Percentiles rank a stretch among this genome's conserved stretches.
These are phyloP conservation scores for Chenopodium suecicum DNA, from an alignment of 148 eudicot species.

Conservation along the genomic window DNA sequence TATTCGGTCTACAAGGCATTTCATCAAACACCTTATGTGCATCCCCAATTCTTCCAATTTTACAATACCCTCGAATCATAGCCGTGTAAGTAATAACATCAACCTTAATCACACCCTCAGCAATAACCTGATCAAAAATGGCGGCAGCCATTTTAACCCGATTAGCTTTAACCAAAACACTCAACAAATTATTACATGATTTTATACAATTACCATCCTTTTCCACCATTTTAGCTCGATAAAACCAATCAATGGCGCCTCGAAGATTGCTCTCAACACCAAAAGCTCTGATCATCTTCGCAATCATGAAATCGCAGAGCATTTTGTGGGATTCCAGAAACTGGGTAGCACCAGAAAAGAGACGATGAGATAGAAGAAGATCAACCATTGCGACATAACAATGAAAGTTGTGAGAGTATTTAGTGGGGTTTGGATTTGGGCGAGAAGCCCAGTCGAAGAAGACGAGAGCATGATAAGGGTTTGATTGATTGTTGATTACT, in stretches of 20 bases:
- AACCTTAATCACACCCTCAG: conserved; percentile 1
- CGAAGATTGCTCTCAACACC: conserved; percentile 31
- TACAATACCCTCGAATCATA: conserved; percentile 24
- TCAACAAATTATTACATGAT: conserved; percentile 19
- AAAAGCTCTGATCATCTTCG: conserved; percentile 40
- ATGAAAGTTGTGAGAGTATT: conserved; percentile 7
- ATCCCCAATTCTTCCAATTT: conserved; percentile 17
- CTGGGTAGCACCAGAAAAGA: conserved; percentile 6
- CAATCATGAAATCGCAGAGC: conserved; percentile 38
- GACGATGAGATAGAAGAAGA: conserved; percentile 8
- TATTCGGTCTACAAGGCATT: conserved; percentile 22
- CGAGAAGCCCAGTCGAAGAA: conserved; percentile 25
- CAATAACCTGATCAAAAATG: conserved; percentile 17
- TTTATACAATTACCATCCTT: background rate
- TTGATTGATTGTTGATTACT: conserved; percentile 15
- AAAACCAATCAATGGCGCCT: conserved; percentile 35
- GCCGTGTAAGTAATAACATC: conserved; percentile 8
- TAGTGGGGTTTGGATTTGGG: conserved; percentile 17
- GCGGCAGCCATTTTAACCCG: background rate
- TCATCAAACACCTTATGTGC: conserved; percentile 48
- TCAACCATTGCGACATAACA: conserved; percentile 21
- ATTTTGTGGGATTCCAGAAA: conserved; percentile 11
- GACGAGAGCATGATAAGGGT: conserved; percentile 24
- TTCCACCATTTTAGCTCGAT: conserved; percentile 19
- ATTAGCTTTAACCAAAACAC: conserved; percentile 15